A percentile compares a stretch with the other conserved stretches of the same genome.
These are phyloP conservation scores for Tylopilus subfusipes DNA, from an alignment of 768 basidiomycete genomes.

Conservation along the genomic window DNA sequence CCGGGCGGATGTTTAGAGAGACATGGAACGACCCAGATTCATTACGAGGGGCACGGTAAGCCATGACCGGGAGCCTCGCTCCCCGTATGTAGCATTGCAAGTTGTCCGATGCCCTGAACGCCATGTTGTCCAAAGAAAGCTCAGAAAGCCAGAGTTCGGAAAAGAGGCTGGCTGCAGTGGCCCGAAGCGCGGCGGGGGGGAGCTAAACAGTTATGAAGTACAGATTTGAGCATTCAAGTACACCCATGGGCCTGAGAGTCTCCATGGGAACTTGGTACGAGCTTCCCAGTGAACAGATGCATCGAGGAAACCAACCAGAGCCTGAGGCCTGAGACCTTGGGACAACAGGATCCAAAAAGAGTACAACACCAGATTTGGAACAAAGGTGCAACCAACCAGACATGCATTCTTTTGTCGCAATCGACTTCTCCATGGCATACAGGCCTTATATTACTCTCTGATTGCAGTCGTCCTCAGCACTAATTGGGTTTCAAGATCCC, in stretches of 20 bases:
- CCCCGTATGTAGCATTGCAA: conserved; percentile 46
- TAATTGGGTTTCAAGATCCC: background rate
- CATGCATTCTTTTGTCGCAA: too few relatives aligned
- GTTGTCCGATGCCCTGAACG: conserved; percentile 38
- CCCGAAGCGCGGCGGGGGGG: background rate
- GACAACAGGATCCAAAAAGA: conserved; percentile 12
- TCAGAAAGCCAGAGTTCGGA: background rate
- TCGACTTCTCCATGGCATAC: too few relatives aligned
- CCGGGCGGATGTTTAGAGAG: conserved; percentile 40
- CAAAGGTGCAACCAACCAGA: conserved; percentile 1
- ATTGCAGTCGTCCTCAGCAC: background rate
- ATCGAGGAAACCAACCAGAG: too few relatives aligned
- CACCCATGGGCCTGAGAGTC: background rate
- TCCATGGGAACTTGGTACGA: conserved; percentile 18
- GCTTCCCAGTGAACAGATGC: background rate
- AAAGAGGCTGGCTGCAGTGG: background rate
- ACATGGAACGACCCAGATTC: conserved; percentile 19
- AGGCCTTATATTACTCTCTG: background rate
- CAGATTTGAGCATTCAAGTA: background rate
- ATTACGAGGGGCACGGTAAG: conserved; percentile 33
- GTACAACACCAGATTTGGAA: conserved; percentile 6
- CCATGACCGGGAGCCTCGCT: conserved; percentile 45
- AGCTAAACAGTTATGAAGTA: background rate
- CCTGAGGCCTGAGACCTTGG: too few relatives aligned
- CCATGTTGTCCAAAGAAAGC: conserved; percentile 16